Conservation (phyloP, 192 early-diverging fungal genomes). For the Backusella mclennaniae region DNA sequence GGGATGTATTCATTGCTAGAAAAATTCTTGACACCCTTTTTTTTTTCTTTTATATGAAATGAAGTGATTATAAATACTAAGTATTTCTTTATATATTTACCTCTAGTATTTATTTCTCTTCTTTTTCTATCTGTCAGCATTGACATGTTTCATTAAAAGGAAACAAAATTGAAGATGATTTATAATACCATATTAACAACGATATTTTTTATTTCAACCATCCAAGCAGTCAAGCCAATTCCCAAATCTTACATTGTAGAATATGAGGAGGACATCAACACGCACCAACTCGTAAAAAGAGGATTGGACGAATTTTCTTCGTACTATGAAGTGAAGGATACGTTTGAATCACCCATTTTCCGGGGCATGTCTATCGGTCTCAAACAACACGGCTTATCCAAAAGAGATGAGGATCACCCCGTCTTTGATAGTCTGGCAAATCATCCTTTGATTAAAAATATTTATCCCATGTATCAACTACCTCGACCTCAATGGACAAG, state of each 20-base stretch:
- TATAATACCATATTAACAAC: not conserved
- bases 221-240: slow-evolving; percentile 1
- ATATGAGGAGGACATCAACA: slow-evolving; percentile 2
- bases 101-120: not conserved
- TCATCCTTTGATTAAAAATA: slow-evolving; percentile 11
- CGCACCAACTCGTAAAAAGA: not conserved
- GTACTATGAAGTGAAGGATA: not conserved
- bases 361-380: slow-evolving; percentile 10
- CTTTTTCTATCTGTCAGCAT: not conserved
- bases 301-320: not conserved
- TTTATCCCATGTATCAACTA: slow-evolving; percentile 27
- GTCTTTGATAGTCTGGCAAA: not conserved
- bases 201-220: not conserved
- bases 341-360: slow-evolving; percentile 9
- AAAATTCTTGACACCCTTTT: not conserved
- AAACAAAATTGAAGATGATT: not conserved
- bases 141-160: not conserved
- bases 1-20: not conserved
- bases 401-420: not conserved
- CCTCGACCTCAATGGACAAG: slow-evolving; percentile 10
- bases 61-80: not conserved
- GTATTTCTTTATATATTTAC: not conserved
- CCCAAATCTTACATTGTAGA: slow-evolving; percentile 23
- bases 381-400: not conserved
- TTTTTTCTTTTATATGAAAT: not conserved